phyloP scores from a whole-genome alignment of 2,329 filamentous ascomycete genomes.

The Thielaviopsis populi region DNA sequence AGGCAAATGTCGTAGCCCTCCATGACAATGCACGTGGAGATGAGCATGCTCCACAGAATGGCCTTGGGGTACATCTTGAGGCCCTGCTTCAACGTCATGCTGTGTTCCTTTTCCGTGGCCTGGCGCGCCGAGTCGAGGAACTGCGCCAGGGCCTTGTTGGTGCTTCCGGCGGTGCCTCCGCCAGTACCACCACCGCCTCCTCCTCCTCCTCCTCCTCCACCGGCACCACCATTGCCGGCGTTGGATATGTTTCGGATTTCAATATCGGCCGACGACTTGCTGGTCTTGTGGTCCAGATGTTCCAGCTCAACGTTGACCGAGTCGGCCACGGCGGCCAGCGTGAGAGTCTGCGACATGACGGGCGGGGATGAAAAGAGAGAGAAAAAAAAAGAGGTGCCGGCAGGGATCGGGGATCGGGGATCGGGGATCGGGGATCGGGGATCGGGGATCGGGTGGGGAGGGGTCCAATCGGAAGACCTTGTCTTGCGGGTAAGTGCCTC shows the following conservation, averaged over 20 bases:
- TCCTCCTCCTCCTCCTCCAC: not conserved
- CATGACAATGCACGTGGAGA: constrained; percentile 87
- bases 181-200: constrained; percentile 26
- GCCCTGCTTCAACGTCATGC: constrained; percentile 60
- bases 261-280: constrained; percentile 47
- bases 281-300: constrained; percentile 44
- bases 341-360: constrained; percentile 17
- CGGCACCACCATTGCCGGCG: not conserved
- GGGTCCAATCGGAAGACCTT: not conserved
- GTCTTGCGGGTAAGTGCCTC: not conserved
- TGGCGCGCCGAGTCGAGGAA: constrained; percentile 26
- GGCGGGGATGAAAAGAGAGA: not conserved
- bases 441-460: not conserved
- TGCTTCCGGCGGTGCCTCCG: constrained; percentile 20
- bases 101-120: constrained; percentile 47
- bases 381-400: not conserved
- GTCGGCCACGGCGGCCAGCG: constrained; percentile 13
- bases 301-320: constrained; percentile 15
- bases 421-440: not conserved
- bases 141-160: constrained; percentile 12
- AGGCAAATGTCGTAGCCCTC: constrained; percentile 75
- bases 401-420: not conserved
- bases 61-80: constrained; percentile 77
- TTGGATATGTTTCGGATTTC: not conserved
- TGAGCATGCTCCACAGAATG: constrained; percentile 65